A percentile compares a stretch with the other conserved stretches of the same genome.
These are phyloP conservation scores for Darksidea phi DNA, from an alignment of 495 filamentous ascomycete genomes.

Conservation along the genomic window DNA sequence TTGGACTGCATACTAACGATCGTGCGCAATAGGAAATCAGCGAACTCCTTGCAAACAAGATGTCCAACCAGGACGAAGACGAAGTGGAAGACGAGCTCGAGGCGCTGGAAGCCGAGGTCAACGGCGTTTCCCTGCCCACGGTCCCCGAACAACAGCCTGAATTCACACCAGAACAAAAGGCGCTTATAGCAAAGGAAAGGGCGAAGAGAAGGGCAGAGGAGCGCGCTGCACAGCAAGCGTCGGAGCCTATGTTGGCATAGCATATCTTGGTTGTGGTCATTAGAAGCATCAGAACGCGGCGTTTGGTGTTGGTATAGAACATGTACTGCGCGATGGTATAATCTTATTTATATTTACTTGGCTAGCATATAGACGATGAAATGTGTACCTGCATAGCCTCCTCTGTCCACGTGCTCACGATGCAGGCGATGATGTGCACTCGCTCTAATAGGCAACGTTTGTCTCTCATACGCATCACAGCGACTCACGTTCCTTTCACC, in stretches of 20 bases:
- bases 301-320: constrained; percentile 3
- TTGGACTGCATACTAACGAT: not conserved
- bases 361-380: too few species aligned
- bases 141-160: constrained; percentile 53
- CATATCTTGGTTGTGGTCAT: constrained; percentile 2
- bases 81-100: constrained; percentile 96
- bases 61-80: constrained; percentile 92
- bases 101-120: constrained; percentile 68
- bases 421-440: constrained; percentile 13
- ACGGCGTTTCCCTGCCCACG: constrained; percentile 54
- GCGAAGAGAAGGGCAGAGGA: constrained; percentile 36
- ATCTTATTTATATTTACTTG: too few species aligned
- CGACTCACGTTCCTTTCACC: not conserved
- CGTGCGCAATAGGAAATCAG: constrained; percentile 66
- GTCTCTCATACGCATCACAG: constrained; percentile 3
- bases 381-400: too few species aligned
- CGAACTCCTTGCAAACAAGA: constrained; percentile 79
- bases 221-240: constrained; percentile 24
- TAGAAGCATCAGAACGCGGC: constrained; percentile 28
- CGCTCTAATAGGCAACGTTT: constrained; percentile 14
- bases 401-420: constrained; percentile 24
- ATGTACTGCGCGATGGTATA: too few species aligned
- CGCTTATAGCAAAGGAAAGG: constrained; percentile 37
- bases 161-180: constrained; percentile 24
- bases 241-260: constrained; percentile 37